These are phyloP conservation scores for Amphicarpaea edgeworthii DNA, from an alignment of 306 rosid species.

Conservation along the genomic window DNA sequence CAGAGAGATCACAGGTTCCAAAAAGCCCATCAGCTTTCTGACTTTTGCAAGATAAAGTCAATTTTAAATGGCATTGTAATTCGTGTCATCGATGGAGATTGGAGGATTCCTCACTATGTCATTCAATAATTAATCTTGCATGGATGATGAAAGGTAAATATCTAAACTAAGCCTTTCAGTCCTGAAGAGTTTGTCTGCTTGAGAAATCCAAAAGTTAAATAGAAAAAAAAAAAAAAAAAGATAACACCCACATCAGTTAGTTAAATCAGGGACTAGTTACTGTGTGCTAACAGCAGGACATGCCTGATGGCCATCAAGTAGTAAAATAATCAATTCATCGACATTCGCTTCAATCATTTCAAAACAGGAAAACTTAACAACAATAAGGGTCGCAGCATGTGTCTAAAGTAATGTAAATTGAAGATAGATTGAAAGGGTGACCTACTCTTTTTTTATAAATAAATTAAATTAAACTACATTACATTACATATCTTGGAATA, in stretches of 20 bases:
- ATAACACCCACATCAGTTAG: not conserved
- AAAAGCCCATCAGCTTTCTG: constrained; percentile 35
- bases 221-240: not conserved
- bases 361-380: constrained; percentile 39
- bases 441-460: not conserved
- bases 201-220: constrained; percentile 9
- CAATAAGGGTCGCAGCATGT: constrained; percentile 36
- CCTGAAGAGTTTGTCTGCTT: not conserved
- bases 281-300: constrained; percentile 35
- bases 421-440: constrained; percentile 20
- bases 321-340: constrained; percentile 27
- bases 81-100: constrained; percentile 36
- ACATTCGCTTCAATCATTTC: constrained; percentile 37
- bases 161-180: not conserved
- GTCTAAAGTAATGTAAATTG: constrained; percentile 36
- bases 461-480: not conserved
- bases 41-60: constrained; percentile 35
- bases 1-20: constrained; percentile 17
- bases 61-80: constrained; percentile 30
- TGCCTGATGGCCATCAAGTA: constrained; percentile 21
- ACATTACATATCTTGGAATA: constrained; percentile 35
- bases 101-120: constrained; percentile 36
- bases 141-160: not conserved
- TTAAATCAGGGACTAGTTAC: constrained; percentile 34
- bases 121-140: constrained; percentile 39